Evolutionary conservation across 1,284 basidiomycete genomes (phyloP), one percentile per base, ranked within the genome.

Genomic region (Ganoderma multipileum): DNA sequence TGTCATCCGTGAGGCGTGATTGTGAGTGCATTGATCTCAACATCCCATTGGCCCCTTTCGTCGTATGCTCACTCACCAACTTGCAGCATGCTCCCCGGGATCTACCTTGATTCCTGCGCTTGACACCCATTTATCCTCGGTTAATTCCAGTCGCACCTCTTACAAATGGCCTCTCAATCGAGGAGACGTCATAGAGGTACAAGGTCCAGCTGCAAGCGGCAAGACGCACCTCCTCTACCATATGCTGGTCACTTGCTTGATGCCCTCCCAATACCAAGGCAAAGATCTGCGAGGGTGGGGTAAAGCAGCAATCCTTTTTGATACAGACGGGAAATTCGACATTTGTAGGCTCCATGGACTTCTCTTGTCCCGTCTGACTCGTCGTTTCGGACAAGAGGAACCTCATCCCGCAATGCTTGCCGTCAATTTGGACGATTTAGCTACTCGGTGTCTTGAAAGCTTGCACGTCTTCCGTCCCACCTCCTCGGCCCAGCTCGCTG

Each of bases 161-260:
- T 73, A 72, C 33, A 68, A 67, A 55, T 73, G 71, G 71, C 79
- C 80, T 33, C 78, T 87, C 41, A 78, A 79, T 50, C 80, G 81
- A 28, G 89, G 89, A 38, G 87, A 93, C 78, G 83, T 93, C 54
- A 79, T 95, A 73, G 91, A 93, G 78, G 83, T 95, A 47, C 91
- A 94, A 78, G 94, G 93, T 1, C 85, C 90, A 5, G 82, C 92
- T 2, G 84, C 84, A 26, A 88, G 89, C 20, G 94, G 92, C 44
- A 95, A 95, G 79, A 90, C 91, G 1, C 89, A 91, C 69, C 79
- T 95, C 12, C 79, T 93, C 30, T 91, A 91, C 76, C 85, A 87
- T 75, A 78, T 93, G 65, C 76, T 92, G 41, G 80, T 87, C n/a
- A 85, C 82, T 33, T 89, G 90, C 72, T 81, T 94, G 64, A 78